These are phyloP conservation scores for Rhizopogon sp. DNA, from an alignment of 768 basidiomycete species.

Conservation along the genomic window DNA sequence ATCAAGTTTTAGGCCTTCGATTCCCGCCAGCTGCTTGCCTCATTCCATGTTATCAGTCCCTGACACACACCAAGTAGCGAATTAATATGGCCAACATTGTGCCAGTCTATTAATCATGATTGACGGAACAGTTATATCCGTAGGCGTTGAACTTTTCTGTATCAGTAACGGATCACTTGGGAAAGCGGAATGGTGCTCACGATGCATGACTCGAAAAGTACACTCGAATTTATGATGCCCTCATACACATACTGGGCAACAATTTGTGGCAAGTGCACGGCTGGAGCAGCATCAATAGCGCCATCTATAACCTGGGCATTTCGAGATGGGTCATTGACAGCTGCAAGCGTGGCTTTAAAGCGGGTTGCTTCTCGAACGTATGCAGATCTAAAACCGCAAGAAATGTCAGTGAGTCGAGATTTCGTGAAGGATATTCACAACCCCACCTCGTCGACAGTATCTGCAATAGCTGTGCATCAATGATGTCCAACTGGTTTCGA, in stretches of 20 bases:
- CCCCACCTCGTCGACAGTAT: slow-evolving; percentile 15
- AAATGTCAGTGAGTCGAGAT: not conserved
- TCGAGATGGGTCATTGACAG: slow-evolving; percentile 9
- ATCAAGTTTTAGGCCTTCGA: too few relatives aligned
- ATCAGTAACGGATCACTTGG: not conserved
- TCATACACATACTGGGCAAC: slow-evolving; percentile 16
- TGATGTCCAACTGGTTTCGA: slow-evolving; percentile 9
- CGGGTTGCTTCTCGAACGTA: slow-evolving; percentile 22
- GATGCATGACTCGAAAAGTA: slow-evolving; percentile 19
- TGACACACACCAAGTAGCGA: too few relatives aligned
- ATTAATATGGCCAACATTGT: too few relatives aligned
- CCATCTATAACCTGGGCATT: slow-evolving; percentile 15
- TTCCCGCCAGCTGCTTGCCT: too few relatives aligned
- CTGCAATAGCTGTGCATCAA: slow-evolving; percentile 15
- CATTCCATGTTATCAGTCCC: too few relatives aligned
- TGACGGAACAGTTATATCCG: too few relatives aligned
- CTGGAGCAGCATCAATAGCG: slow-evolving; percentile 13
- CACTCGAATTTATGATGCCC: slow-evolving; percentile 14
- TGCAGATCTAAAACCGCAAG: slow-evolving; percentile 4
- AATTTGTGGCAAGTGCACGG: slow-evolving; percentile 16
- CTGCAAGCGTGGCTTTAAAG: slow-evolving; percentile 15
- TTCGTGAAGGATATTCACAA: too few relatives aligned
- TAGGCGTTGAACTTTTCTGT: not conserved
- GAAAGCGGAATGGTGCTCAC: slow-evolving; percentile 4
- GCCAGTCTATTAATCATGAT: too few relatives aligned